phyloP scores from a whole-genome alignment of 805 yeast species.

The Spathaspora passalidarum region DNA sequence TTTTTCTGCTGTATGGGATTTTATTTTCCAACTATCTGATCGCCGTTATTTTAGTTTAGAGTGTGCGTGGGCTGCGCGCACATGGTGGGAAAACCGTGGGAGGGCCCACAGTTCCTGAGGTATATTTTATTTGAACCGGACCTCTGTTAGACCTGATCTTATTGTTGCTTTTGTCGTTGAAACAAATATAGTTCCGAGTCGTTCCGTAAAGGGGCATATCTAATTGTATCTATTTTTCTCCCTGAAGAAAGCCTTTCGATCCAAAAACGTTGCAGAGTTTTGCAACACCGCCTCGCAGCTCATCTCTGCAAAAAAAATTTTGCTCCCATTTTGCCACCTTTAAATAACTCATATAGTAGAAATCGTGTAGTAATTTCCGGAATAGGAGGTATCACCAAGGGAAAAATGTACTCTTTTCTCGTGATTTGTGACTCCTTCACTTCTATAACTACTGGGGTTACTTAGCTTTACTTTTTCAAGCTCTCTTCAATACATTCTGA shows the following conservation, averaged over 20 bases:
- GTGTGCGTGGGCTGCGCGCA: neutral
- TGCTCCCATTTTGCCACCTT: neutral
- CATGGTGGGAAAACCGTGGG: neutral
- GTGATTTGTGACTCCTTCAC: too few relatives aligned
- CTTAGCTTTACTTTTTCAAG: too few relatives aligned
- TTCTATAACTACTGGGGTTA: too few relatives aligned
- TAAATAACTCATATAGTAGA: too few relatives aligned
- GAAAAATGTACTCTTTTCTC: too few relatives aligned
- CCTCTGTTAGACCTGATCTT: neutral
- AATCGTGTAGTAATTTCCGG: too few relatives aligned
- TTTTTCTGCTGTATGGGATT: neutral
- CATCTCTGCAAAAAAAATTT: neutral
- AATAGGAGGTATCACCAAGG: too few relatives aligned
- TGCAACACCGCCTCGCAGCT: neutral
- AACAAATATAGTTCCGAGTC: neutral
- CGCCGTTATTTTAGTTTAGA: neutral
- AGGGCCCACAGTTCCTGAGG: neutral
- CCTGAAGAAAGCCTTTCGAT: too few relatives aligned
- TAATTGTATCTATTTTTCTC: too few relatives aligned
- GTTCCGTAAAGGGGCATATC: too few relatives aligned
- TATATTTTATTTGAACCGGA: neutral
- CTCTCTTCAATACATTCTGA: too few relatives aligned
- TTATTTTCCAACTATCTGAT: neutral
- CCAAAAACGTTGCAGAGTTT: neutral
- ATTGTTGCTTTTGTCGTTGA: neutral